These are phyloP conservation scores for Saussurea involucrata DNA, from an alignment of 129 eudicot genomes.

Conservation along the genomic window DNA sequence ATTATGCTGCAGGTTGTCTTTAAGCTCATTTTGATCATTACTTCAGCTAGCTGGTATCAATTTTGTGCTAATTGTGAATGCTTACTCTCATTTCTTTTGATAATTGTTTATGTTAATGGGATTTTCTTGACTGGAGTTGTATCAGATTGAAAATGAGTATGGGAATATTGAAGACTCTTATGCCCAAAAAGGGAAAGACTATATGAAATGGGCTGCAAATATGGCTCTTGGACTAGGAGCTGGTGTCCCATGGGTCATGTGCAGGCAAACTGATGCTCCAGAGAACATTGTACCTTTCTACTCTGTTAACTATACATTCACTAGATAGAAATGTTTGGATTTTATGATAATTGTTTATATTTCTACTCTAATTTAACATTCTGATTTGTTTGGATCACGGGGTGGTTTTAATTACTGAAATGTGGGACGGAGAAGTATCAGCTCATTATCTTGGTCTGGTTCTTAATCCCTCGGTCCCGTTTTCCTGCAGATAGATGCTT, in stretches of 20 bases:
- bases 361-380: neutral
- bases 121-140: constrained; percentile 12
- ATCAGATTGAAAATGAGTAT: constrained; percentile 97
- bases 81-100: neutral
- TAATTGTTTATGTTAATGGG: neutral
- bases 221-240: constrained; percentile 99
- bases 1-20: constrained; percentile 81
- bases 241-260: constrained; percentile 99
- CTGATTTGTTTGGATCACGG: neutral
- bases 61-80: neutral
- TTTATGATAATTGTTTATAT: no score
- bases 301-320: constrained; percentile 12
- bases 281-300: constrained; percentile 65
- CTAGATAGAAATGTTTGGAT: neutral
- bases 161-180: constrained; percentile 71
- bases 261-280: constrained; percentile 97
- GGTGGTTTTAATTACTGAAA: constrained; percentile 1
- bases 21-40: constrained; percentile 8
- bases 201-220: constrained; percentile 89
- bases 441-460: neutral
- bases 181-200: constrained; percentile 75
- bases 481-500: constrained; percentile 74
- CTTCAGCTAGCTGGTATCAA: neutral
- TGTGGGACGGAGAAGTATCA: neutral
- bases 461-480: neutral